Conservation (phyloP, 73 alveolate genomes). For the Urostyla sp. region DNA sequence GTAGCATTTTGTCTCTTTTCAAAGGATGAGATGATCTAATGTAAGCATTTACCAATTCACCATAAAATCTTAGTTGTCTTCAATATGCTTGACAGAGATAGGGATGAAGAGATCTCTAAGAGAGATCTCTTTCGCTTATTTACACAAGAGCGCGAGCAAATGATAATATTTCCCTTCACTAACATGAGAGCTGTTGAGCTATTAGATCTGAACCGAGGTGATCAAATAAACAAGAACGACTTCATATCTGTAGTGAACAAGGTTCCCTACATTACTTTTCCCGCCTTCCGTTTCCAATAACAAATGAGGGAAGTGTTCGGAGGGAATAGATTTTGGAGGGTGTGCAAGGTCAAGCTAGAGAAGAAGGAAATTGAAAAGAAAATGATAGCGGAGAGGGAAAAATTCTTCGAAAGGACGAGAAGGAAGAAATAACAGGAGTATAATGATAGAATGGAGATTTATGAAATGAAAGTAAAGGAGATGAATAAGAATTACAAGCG, state of each 20-base stretch:
- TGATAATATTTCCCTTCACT: constrained; percentile 50
- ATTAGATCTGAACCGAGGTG: constrained; percentile 62
- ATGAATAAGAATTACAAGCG: constrained; percentile 39
- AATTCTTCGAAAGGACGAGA: constrained; percentile 47
- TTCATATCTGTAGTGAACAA: constrained; percentile 33
- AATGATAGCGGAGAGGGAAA: constrained; percentile 57
- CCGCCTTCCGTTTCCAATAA: constrained; percentile 61
- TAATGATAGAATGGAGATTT: constrained; percentile 31
- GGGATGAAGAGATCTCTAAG: constrained; percentile 72
- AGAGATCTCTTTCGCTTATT: constrained; percentile 63
- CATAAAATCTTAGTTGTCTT: constrained; percentile 39
- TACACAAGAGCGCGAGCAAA: constrained; percentile 43
- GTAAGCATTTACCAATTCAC: constrained; percentile 4
- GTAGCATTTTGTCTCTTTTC: constrained; percentile 66
- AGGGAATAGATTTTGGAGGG: constrained; percentile 64
- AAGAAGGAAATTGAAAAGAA: constrained; percentile 61
- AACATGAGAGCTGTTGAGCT: constrained; percentile 70
- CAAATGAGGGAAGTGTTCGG: constrained; percentile 55
- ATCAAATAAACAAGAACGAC: constrained; percentile 48
- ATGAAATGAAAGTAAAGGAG: constrained; percentile 28
- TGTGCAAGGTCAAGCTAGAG: constrained; percentile 40
- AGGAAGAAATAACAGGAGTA: constrained; percentile 51
- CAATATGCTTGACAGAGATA: constrained; percentile 72
- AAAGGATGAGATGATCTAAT: constrained; percentile 66
- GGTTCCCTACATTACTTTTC: constrained; percentile 66